These are phyloP conservation scores for Synchytrium microbalum DNA, from an alignment of 371 early-diverging fungal species.

Conservation along the genomic window DNA sequence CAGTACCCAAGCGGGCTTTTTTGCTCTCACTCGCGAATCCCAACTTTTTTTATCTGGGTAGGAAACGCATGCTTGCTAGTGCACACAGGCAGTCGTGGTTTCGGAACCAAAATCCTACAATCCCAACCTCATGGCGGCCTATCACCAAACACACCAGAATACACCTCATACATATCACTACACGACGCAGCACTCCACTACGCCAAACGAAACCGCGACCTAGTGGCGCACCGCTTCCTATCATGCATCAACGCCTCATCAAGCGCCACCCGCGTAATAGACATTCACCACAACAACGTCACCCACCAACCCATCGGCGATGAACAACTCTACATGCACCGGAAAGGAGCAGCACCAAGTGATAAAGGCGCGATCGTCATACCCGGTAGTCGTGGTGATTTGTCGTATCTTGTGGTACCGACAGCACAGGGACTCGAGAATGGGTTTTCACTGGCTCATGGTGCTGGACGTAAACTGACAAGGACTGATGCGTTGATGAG, in stretches of 20 bases:
- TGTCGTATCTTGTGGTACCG: no score
- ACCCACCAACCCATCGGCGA: constrained; percentile 14
- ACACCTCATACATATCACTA: constrained; percentile 24
- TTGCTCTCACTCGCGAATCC: no score
- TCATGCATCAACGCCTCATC: constrained; percentile 13
- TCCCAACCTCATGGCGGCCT: constrained; percentile 15
- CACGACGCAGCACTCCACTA: constrained; percentile 41
- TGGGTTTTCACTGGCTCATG: constrained; percentile 45
- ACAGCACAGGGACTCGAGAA: no score
- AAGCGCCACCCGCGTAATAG: constrained; percentile 25
- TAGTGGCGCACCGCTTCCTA: constrained; percentile 41
- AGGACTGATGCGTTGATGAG: constrained; percentile 32
- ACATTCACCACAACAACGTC: constrained; percentile 49
- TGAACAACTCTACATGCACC: constrained; percentile 23
- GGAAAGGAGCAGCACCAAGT: constrained; percentile 50
- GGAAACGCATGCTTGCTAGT: no score
- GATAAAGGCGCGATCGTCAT: constrained; percentile 45
- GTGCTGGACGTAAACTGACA: constrained; percentile 42
- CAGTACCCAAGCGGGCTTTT: no score
- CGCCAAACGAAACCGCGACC: constrained; percentile 40
- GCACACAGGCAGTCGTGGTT: constrained; percentile 42
- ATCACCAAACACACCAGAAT: constrained; percentile 10
- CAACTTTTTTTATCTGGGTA: no score
- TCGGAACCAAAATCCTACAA: constrained; percentile 42
- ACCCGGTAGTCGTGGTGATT: constrained; percentile 46